Evolutionary conservation across 2,329 filamentous ascomycete species (phyloP).

Genomic region (Botrytis deweyae): DNA sequence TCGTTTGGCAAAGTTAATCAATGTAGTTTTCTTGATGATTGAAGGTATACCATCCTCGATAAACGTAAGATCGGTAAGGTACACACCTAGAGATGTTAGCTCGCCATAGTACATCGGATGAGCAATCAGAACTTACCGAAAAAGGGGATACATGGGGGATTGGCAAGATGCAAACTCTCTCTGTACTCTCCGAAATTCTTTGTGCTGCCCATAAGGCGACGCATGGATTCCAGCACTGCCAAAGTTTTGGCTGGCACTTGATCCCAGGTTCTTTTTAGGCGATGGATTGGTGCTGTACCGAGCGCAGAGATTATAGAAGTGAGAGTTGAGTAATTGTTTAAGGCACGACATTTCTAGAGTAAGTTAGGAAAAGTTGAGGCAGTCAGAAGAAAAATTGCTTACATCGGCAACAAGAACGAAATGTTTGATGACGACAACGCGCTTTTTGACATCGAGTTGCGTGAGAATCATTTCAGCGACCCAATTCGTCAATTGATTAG

Average conservation of each 20-base stretch:
- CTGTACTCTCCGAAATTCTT: conserved; percentile 98
- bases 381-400: conserved; percentile 44
- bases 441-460: conserved; percentile 90
- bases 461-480: conserved; percentile 98
- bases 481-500: conserved; percentile 99
- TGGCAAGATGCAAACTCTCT: conserved; percentile 86
- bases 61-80: conserved; percentile 94
- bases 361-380: conserved; percentile 32
- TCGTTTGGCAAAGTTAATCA: conserved; percentile 98
- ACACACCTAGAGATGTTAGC: conserved; percentile 65
- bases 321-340: conserved; percentile 97
- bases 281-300: conserved; percentile 90
- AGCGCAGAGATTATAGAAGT: conserved; percentile 97
- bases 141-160: conserved; percentile 96
- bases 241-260: conserved; percentile 86
- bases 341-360: conserved; percentile 77
- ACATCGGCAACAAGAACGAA: conserved; percentile 96
- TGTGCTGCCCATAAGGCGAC: conserved; percentile 90
- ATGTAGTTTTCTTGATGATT: conserved; percentile 90
- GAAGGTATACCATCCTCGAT: conserved; percentile 98
- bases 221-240: conserved; percentile 81
- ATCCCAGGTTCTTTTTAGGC: conserved; percentile 90
- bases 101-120: conserved; percentile 6
- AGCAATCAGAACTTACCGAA: conserved; percentile 65
- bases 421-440: conserved; percentile 96